Evolutionary conservation across 1,284 basidiomycete species (phyloP).

Genomic region (Bjerkandera adusta): DNA sequence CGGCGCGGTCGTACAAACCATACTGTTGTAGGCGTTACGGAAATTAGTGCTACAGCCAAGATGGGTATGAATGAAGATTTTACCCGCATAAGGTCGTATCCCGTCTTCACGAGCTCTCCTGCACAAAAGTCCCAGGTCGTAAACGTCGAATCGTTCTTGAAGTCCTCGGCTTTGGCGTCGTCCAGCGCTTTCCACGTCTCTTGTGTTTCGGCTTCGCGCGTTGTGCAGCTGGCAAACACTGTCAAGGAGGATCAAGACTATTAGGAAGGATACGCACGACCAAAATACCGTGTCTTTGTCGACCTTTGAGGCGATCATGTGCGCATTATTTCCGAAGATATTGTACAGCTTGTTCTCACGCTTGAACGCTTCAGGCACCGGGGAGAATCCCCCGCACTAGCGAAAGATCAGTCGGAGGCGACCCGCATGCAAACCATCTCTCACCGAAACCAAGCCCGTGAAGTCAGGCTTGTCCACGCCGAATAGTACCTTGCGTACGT

Average conservation of each 20-base stretch:
- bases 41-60: no score
- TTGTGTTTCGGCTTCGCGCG: constrained; percentile 35
- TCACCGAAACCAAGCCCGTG: constrained; percentile 40
- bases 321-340: constrained; percentile 35
- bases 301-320: constrained; percentile 38
- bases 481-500: constrained; percentile 38
- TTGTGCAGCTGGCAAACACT: constrained; percentile 30
- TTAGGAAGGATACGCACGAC: constrained; percentile 21
- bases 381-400: constrained; percentile 37
- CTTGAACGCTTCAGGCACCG: constrained; percentile 23
- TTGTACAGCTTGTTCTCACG: constrained; percentile 27
- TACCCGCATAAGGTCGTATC: constrained; percentile 39
- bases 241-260: not conserved
- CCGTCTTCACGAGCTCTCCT: constrained; percentile 33
- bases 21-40: constrained; percentile 27
- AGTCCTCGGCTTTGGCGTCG: constrained; percentile 27
- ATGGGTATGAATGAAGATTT: not conserved
- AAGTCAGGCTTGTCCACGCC: constrained; percentile 37
- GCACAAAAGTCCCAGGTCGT: constrained; percentile 29
- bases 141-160: constrained; percentile 32
- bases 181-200: constrained; percentile 42
- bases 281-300: constrained; percentile 28
- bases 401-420: no score
- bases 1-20: constrained; percentile 45
- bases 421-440: no score